Conservation (phyloP, 805 yeast genomes). For the Clavispora carvajalis region DNA sequence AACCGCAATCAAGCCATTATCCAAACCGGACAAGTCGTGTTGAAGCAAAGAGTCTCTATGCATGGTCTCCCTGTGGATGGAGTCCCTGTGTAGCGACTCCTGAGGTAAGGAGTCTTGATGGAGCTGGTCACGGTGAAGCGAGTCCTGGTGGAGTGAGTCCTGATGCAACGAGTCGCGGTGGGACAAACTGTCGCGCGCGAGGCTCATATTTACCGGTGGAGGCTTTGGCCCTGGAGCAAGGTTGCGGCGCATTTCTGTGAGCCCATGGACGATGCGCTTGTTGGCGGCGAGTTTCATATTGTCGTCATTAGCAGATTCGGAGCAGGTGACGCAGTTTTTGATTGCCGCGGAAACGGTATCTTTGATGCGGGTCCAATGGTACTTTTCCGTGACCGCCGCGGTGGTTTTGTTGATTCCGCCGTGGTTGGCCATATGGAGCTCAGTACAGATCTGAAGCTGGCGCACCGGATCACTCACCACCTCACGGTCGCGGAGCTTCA, state of each 20-base stretch:
- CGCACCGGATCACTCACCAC: conserved; percentile 74
- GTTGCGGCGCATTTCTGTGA: conserved; percentile 14
- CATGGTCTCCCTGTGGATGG: too few relatives aligned
- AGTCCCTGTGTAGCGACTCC: too few relatives aligned
- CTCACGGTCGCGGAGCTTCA: conserved; percentile 72
- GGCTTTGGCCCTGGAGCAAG: conserved; percentile 12
- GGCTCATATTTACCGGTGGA: conserved; percentile 24
- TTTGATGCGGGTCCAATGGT: conserved; percentile 90
- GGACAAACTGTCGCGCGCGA: too few relatives aligned
- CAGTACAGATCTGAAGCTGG: conserved; percentile 70
- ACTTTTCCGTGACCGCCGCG: conserved; percentile 65
- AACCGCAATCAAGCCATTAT: conserved; percentile 50
- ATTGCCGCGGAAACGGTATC: conserved; percentile 79
- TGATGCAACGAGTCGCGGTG: too few relatives aligned
- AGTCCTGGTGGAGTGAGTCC: conserved; percentile 11
- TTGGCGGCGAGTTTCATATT: conserved; percentile 14
- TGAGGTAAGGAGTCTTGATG: too few relatives aligned
- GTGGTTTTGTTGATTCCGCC: conserved; percentile 90
- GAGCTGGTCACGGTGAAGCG: conserved; percentile 1
- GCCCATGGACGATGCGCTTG: conserved; percentile 13
- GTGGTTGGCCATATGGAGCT: conserved; percentile 65
- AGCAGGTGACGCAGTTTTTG: conserved; percentile 69
- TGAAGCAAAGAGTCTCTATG: conserved; percentile 22
- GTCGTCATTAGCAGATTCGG: conserved; percentile 37
- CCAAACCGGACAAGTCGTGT: conserved; percentile 40